These are phyloP conservation scores for Camellia oleifera DNA, from an alignment of 179 eudicot species.

Conservation along the genomic window DNA sequence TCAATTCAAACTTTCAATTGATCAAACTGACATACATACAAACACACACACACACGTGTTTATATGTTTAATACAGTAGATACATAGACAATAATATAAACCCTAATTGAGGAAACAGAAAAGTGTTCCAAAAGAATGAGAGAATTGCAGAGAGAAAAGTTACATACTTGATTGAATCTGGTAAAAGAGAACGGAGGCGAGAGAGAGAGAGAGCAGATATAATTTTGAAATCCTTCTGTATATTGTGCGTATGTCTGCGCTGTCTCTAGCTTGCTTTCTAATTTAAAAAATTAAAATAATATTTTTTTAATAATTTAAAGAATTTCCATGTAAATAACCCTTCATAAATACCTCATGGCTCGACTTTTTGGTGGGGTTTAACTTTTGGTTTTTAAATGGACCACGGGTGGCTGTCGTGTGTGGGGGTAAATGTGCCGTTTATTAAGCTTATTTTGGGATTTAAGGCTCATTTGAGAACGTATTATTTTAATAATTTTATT, in stretches of 20 bases:
- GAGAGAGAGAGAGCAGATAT: not conserved
- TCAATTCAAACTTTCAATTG: not conserved
- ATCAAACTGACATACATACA: not conserved
- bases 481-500: no score
- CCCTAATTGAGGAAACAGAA: not conserved
- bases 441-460: no score
- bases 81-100: not conserved
- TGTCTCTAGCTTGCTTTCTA: not conserved
- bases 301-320: no score
- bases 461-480: no score
- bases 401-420: no score
- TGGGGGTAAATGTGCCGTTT: no score
- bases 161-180: slow-evolving; percentile 7
- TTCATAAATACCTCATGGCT: no score
- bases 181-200: not conserved
- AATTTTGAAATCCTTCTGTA: not conserved
- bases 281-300: no score
- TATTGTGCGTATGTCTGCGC: not conserved
- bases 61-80: not conserved
- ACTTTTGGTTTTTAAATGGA: no score
- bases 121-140: not conserved
- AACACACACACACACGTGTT: no score
- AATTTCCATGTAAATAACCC: no score
- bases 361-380: no score
- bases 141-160: not conserved